Evolutionary conservation across 768 basidiomycete genomes (phyloP), one percentile per base, ranked within the genome.

Genomic region (Udeniomyces megalosporus): DNA sequence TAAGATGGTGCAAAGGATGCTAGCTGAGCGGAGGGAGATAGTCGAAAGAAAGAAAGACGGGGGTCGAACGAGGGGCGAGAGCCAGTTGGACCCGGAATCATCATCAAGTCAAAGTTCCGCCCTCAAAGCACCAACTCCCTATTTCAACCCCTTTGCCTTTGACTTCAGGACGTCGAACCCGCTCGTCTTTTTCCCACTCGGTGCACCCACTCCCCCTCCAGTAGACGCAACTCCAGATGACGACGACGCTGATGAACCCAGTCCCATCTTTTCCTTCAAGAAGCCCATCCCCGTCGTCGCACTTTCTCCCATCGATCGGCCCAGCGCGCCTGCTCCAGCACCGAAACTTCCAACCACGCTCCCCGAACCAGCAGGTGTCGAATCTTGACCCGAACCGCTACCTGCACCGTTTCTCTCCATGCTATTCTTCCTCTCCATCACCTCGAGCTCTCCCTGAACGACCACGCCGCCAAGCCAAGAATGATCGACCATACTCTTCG

Each of bases 401-500:
- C n/a, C 6, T 6, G 6, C 24, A 8, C n/a, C 12, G n/a, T 14
- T 45, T 50, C 34, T 26, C 32, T 42, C 42, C 35, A 29, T 15
- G 31, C 46, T 59, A 28, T 32, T 46, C 8, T n/a, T 34, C 44
- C 58, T 49, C 38, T 62, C 57, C 57, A 86, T 80, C n/a, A 84
- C 77, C 69, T 93, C 90, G 28, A 90, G 76, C 76, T 95, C 91
- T 45, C 91, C 91, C 71, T 89, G 87, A 0, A 95, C 91, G 26
- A 84, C 79, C 26, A 88, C 76, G 4, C 82, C 85, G 34, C 57
- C 50, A 61, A 96, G 77, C 91, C 92, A 97, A 44, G 79, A 78
- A 71, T 96, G 90, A 66, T 86, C 83, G 4, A 81, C 79, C 68
- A 95, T 79, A 65, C 95, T 91, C n/a, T 78, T 75, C 0, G 93